A percentile compares a stretch with the other conserved stretches of the same genome.
Conservation (phyloP, 2,329 filamentous ascomycete species). For the Pseudogymnoascus sp. region DNA sequence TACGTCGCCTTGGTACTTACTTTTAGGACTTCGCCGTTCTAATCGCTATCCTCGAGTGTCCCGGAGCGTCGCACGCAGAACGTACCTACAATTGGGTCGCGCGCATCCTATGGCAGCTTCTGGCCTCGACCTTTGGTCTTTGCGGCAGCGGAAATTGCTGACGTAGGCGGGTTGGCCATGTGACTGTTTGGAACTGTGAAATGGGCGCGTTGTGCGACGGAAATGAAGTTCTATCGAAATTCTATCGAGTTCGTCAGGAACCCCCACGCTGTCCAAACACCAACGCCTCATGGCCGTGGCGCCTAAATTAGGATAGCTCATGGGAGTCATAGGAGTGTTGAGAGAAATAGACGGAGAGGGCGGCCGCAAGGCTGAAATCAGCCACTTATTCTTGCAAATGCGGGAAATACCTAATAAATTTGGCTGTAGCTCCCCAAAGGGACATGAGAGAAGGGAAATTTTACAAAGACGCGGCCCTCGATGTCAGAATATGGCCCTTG, state of each 20-base stretch:
- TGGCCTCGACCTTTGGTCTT: background rate
- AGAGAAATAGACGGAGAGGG: background rate
- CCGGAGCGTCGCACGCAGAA: background rate
- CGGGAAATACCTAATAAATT: background rate
- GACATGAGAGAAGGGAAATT: background rate
- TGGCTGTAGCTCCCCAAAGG: too few species aligned
- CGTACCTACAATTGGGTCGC: background rate
- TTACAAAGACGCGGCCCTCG: background rate
- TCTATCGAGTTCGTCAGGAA: background rate
- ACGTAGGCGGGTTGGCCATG: background rate
- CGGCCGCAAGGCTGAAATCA: background rate
- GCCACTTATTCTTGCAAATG: background rate
- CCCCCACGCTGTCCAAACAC: background rate
- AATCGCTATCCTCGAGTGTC: background rate
- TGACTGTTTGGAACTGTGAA: background rate
- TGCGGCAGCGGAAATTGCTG: background rate
- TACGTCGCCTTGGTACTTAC: background rate
- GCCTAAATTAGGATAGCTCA: background rate
- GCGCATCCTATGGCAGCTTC: background rate
- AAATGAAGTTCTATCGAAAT: background rate
- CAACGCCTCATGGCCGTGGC: background rate
- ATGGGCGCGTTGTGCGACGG: background rate
- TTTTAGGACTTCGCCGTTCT: background rate
- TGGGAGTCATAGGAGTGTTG: background rate
- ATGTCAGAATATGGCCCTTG: background rate